These are phyloP conservation scores for Hypsizygus marmoreus DNA, from an alignment of 768 basidiomycete genomes.

Conservation along the genomic window DNA sequence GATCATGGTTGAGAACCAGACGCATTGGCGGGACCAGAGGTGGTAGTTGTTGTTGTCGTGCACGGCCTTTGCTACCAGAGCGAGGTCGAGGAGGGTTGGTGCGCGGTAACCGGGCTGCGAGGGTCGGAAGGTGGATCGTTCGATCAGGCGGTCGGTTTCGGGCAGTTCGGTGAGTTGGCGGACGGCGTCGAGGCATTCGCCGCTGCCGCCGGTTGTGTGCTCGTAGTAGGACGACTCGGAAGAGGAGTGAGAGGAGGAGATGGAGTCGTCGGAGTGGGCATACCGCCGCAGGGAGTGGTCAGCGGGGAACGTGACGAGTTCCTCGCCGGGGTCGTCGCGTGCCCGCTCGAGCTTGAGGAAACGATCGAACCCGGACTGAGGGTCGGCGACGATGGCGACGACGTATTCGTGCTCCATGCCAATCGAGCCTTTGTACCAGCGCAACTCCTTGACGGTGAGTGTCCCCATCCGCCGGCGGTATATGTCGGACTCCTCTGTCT, in stretches of 20 bases:
- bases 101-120: conserved; percentile 6
- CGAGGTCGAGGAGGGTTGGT: conserved; percentile 16
- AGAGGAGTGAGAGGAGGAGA: conserved; percentile 12
- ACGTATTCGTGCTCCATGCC: conserved; percentile 15
- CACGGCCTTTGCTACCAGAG: conserved; percentile 11
- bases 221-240: conserved; percentile 10
- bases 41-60: conserved; percentile 18
- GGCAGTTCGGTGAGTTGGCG: conserved; percentile 14
- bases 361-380: conserved; percentile 13
- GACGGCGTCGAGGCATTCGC: conserved; percentile 7
- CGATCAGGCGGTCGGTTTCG: conserved; percentile 9
- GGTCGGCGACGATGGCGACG: conserved; percentile 13
- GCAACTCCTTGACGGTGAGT: conserved; percentile 13
- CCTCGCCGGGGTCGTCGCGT: conserved; percentile 8
- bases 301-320: neutral
- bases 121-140: conserved; percentile 10
- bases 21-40: conserved; percentile 14
- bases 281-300: no score
- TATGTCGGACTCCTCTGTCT: conserved; percentile 3
- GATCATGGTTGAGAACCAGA: conserved; percentile 16
- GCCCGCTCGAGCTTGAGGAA: conserved; percentile 14
- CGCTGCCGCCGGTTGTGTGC: neutral
- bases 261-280: conserved; percentile 4
- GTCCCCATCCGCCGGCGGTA: conserved; percentile 11
- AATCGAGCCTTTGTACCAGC: conserved; percentile 12